Base-by-base conservation (phyloP, 2,329 filamentous ascomycete genomes). In the Aspergillus nomiae region DNA sequence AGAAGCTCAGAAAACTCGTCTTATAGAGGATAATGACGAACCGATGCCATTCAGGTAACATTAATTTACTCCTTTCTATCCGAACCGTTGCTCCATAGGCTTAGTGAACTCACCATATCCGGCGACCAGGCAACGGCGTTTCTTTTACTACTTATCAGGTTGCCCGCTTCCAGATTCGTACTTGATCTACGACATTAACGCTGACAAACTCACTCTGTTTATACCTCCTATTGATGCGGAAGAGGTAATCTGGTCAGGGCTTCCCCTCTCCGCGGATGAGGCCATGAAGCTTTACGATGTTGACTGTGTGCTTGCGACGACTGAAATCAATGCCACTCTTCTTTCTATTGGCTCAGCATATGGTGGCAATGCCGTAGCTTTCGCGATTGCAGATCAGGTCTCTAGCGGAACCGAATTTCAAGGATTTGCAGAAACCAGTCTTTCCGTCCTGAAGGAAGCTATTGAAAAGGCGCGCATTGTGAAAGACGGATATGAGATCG, bases 91-190 rank as follows among this genome's bases (percentile, higher is more conserved):
- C 43, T 46, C 24, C 32, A 28, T 16, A 32, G 9, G 36, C 7
- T 55, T 30, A 36, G 21, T 24, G 41, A 21, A 36, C 60, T 65
- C 45, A 64, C 60, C 34, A 62, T 58, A 60, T n/a, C 34, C 58
- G 62, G 38, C 62, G 65, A 32, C 32, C 69, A 93, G 92, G 68
- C 94, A 97, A 80, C 91, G 94, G 66, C 90, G 95, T 60, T 92
- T 89, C 77, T 99, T 99, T 82, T 97, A 91, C 86, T 99, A 99
- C 79, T 84, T 98, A 51, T 94, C 92, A 28, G 95, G 95, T 70
- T 96, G 89, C 74, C 85, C 89, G 65, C 84, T 96, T 34, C 86
- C 94, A 63, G 93, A 97, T 78, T 90, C 90, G 71, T 89, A 89
- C 75, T 86, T 92, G 64, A 86, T 90, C 61, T 97, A 97, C 82